These are phyloP conservation scores for Rhodotorula babjevae DNA, from an alignment of 768 basidiomycete genomes.

Conservation along the genomic window DNA sequence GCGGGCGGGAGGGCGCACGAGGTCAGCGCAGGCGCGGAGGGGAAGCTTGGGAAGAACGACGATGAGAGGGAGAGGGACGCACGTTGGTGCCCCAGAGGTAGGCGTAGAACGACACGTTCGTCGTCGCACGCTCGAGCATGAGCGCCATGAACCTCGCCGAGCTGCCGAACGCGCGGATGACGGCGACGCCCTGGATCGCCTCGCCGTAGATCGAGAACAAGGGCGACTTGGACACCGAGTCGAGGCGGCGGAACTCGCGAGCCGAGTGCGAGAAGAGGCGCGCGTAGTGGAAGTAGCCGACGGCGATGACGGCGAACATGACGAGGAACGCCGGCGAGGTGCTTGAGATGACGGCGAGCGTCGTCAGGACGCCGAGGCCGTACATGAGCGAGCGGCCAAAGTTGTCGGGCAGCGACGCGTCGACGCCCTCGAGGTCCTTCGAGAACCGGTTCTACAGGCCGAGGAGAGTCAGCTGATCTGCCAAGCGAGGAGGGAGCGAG, in stretches of 20 bases:
- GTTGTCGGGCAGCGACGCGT: slow-evolving; percentile 40
- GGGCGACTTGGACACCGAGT: slow-evolving; percentile 47
- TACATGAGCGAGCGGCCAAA: slow-evolving; percentile 37
- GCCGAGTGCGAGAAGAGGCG: slow-evolving; percentile 46
- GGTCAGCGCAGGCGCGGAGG: too few relatives aligned
- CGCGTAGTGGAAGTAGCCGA: slow-evolving; percentile 33
- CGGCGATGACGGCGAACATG: slow-evolving; percentile 36
- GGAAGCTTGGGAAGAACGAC: neutral
- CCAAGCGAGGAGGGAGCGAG: neutral
- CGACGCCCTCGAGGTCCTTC: slow-evolving; percentile 36
- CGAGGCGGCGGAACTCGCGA: slow-evolving; percentile 49
- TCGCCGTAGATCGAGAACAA: slow-evolving; percentile 45
- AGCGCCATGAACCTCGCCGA: slow-evolving; percentile 32
- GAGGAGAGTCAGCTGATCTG: neutral
- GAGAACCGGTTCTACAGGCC: slow-evolving; percentile 8
- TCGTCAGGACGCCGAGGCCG: slow-evolving; percentile 39
- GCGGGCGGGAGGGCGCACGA: neutral
- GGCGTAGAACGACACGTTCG: slow-evolving; percentile 41
- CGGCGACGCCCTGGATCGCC: slow-evolving; percentile 43
- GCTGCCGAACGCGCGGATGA: slow-evolving; percentile 44
- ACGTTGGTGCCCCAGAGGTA: slow-evolving; percentile 35
- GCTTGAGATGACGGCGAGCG: slow-evolving; percentile 36
- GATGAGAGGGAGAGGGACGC: neutral
- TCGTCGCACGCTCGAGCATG: slow-evolving; percentile 39
- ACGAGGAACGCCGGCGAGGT: slow-evolving; percentile 41